Base-by-base conservation (phyloP, 1,284 basidiomycete species). In the Trichosporon sp. region DNA sequence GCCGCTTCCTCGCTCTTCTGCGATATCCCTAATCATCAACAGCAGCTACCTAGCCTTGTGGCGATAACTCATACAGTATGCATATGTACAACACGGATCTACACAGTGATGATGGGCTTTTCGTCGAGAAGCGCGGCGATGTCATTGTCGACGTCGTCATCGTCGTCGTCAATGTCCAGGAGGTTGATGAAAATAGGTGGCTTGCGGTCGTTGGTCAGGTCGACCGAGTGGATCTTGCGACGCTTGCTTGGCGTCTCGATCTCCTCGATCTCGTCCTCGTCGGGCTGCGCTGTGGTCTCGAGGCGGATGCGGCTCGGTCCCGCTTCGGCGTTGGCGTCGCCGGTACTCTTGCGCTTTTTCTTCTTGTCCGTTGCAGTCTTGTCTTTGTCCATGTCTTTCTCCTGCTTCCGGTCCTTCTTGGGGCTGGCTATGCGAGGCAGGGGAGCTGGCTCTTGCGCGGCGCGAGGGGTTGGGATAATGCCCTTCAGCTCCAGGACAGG, bases 151-250 rank as follows among this genome's bases (percentile, higher is more conserved):
- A n/a, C n/a, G n/a, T n/a, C 49, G 25, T 54, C 25, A 19, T 54
- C 49, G 49, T 54, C 29, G 40, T 44, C 40, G 7, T 8, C 14
- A 54, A 7, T 9, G 19, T 21, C 37, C 6, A 21, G 49, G 25
- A 59, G 58, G 10, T 33, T 59, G n/a, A 59, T 33, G n/a, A 59
- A 59, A 11, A 46, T 25, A 4, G 58, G 58, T 1, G 58, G 58
- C n/a, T 21, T 46, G 19, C n/a, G 16, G 29, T 59, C 58, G 10
- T 46, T 32, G 10, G 37, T 59, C 10, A 59, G 37, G 16, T 59
- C 58, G 19, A 59, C 31, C 5, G 58, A 46, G 29, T 59, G 58
- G 14, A 59, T 46, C 40, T 59, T 59, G 37, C 58, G 58, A 27
- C 33, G 44, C 36, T 59, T 59, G n/a, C 27, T 31, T 0, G 40